phyloP scores from a whole-genome alignment of 352 stramenopile genomes.

The Globisporangium ultimum region DNA sequence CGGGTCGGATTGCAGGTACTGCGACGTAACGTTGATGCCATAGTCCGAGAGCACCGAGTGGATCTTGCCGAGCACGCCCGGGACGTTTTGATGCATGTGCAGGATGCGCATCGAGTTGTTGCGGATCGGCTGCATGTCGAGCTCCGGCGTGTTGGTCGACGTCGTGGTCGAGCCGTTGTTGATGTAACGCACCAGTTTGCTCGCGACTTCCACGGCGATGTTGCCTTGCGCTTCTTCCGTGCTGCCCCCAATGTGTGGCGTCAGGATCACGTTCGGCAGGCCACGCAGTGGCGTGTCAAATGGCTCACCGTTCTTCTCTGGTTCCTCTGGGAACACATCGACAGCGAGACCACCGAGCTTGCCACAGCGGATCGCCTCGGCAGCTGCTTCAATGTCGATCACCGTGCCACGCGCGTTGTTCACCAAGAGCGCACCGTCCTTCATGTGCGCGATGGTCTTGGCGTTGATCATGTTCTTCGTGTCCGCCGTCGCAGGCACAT shows the following conservation, averaged over 20 bases:
- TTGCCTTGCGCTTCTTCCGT: constrained; percentile 95
- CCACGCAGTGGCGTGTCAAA: constrained; percentile 87
- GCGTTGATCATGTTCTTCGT: constrained; percentile 93
- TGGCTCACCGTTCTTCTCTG: constrained; percentile 75
- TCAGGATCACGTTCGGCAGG: constrained; percentile 92
- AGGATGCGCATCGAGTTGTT: constrained; percentile 81
- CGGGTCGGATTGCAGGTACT: constrained; percentile 82
- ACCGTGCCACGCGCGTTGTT: constrained; percentile 95
- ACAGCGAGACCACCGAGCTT: constrained; percentile 82
- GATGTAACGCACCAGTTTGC: constrained; percentile 79
- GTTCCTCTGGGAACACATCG: constrained; percentile 90
- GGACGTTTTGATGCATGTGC: constrained; percentile 86
- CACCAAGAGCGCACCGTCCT: constrained; percentile 89
- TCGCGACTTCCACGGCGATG: constrained; percentile 79
- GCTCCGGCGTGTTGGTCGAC: constrained; percentile 75
- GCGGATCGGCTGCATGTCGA: constrained; percentile 74
- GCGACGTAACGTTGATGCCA: constrained; percentile 83
- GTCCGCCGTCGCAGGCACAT: constrained; percentile 93
- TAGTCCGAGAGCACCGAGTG: constrained; percentile 81
- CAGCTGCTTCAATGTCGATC: constrained; percentile 93
- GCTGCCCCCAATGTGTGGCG: constrained; percentile 94
- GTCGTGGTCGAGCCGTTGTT: constrained; percentile 80
- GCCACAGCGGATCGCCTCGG: constrained; percentile 82
- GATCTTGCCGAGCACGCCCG: constrained; percentile 84
- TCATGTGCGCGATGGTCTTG: constrained; percentile 88